These are phyloP conservation scores for Neohortaea acidophila DNA, from an alignment of 495 filamentous ascomycete species.

Conservation along the genomic window DNA sequence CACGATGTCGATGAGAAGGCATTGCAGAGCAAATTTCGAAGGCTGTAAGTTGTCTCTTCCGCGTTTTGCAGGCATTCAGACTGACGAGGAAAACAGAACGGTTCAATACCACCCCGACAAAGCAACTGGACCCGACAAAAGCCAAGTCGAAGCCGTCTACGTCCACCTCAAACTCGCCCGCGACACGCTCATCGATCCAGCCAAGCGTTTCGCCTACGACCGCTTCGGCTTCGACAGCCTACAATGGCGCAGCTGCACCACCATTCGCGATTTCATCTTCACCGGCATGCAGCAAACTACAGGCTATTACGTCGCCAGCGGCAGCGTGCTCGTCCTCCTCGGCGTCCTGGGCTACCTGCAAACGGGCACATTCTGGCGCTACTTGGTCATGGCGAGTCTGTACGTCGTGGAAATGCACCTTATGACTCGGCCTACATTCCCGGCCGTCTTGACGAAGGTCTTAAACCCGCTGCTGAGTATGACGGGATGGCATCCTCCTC, in stretches of 20 bases:
- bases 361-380: slow-evolving; percentile 84
- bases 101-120: slow-evolving; percentile 87
- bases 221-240: slow-evolving; percentile 63
- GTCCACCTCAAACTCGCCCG: slow-evolving; percentile 68
- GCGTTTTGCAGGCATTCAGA: background rate
- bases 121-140: slow-evolving; percentile 27
- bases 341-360: slow-evolving; percentile 67
- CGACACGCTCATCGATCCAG: slow-evolving; percentile 66
- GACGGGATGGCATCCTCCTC: slow-evolving; percentile 40
- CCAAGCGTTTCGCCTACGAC: slow-evolving; percentile 81
- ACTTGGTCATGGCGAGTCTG: slow-evolving; percentile 53
- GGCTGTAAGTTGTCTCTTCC: slow-evolving; percentile 32
- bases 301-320: slow-evolving; percentile 51
- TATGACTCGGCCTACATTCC: slow-evolving; percentile 50
- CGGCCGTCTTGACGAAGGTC: slow-evolving; percentile 39
- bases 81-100: slow-evolving; percentile 30
- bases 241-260: slow-evolving; percentile 51
- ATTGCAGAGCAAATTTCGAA: slow-evolving; percentile 73
- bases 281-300: slow-evolving; percentile 42
- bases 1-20: slow-evolving; percentile 52
- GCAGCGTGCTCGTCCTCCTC: slow-evolving; percentile 47
- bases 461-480: slow-evolving; percentile 46
- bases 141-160: slow-evolving; percentile 47
- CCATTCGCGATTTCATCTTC: slow-evolving; percentile 57
- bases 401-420: slow-evolving; percentile 58